Base-by-base conservation (phyloP, 2,329 filamentous ascomycete genomes). In the Sclerotinia glacialis region DNA sequence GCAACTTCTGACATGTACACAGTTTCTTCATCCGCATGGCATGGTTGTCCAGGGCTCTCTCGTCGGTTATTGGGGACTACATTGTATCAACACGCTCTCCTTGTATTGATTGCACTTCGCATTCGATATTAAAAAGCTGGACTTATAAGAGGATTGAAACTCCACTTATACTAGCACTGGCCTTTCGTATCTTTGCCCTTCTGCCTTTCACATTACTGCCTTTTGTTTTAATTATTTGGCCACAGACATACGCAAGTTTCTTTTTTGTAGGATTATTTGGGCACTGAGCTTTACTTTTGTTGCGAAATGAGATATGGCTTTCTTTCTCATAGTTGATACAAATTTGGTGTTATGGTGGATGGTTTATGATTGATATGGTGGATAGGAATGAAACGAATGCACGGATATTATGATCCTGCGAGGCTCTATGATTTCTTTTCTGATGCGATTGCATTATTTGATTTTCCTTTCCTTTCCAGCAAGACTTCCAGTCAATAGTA, bases 201-300 rank as follows among this genome's bases (percentile, higher is more conserved):
- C 21, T 46, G 31, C 53, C 46, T 11, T 28, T 52, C 14, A 65
- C 46, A 49, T 50, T 44, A 23, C 11, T 16, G 34, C 46, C 40
- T 65, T 49, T 59, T 26, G 23, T 59, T 50, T 50, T 42, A 42
- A 28, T 50, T 52, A 31, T 31, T 52, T 59, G 11, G 54, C 54
- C 49, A 53, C 34, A 42, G 44, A 49, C 42, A 34, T 28, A 59
- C 53, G 42, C 44, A 59, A 42, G 37, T 56, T 65, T 49, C 18
- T 60, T 52, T 60, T 65, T 65, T 49, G 44, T 65, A 60, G 44
- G 53, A 60, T 60, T 60, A 60, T 52, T 50, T 60, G 54, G 54
- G 54, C 63, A 65, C 34, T 28, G 46, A 50, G 53, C 54, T 52
- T 42, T 40, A 21, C n/a, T 44, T 34, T 59, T 49, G 37, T 47